Evolutionary conservation across 352 stramenopile species (phyloP).

Genomic region (Phytophthora litchii): DNA sequence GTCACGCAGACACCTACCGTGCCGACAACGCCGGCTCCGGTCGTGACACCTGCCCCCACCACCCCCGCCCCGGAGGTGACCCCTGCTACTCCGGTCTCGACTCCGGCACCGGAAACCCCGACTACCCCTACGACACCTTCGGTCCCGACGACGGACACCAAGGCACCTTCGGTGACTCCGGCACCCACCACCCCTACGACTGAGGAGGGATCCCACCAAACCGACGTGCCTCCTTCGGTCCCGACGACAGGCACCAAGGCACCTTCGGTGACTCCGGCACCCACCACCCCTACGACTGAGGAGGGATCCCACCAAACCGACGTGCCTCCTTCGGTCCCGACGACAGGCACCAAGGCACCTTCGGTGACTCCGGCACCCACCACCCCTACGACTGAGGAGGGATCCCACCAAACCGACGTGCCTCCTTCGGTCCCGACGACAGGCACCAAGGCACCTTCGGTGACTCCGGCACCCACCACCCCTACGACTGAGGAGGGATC

Average conservation of each 20-base stretch:
- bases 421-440: conserved; percentile 6
- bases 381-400: not conserved
- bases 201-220: not conserved
- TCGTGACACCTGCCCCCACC: conserved; percentile 2
- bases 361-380: conserved; percentile 4
- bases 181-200: conserved; percentile 7
- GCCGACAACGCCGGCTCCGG: not conserved
- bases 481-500: not conserved
- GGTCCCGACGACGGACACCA: conserved; percentile 4
- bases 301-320: not conserved
- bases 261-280: conserved; percentile 4
- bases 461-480: conserved; percentile 7
- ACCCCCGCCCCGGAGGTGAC: conserved; percentile 3
- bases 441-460: conserved; percentile 1
- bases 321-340: conserved; percentile 3
- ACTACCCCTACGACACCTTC: conserved; percentile 13
- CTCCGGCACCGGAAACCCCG: conserved; percentile 1
- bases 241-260: conserved; percentile 6
- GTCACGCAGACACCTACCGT: conserved; percentile 3
- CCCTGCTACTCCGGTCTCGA: conserved; percentile 2
- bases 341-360: conserved; percentile 5
- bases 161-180: conserved; percentile 11
- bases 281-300: conserved; percentile 1
- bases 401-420: not conserved
- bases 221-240: conserved; percentile 1